Conservation (phyloP, 2,329 filamentous ascomycete species). For the Ophiosphaerella narmari region DNA sequence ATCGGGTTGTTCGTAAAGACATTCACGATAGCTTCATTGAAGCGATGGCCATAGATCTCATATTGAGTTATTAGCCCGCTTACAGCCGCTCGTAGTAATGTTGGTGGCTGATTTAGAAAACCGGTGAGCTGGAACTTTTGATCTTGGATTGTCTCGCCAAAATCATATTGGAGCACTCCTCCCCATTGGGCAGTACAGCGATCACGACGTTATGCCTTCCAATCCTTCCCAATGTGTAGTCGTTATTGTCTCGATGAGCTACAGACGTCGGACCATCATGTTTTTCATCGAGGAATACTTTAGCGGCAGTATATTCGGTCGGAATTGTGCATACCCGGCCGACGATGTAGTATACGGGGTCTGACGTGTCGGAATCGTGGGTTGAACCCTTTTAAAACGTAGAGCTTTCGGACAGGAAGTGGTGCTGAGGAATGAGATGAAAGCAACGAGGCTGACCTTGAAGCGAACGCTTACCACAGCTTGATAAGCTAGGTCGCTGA, state of each 20-base stretch:
- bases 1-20: constrained; percentile 28
- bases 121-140: constrained; percentile 18
- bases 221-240: constrained; percentile 16
- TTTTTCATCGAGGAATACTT: constrained; percentile 1
- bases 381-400: too few relatives aligned
- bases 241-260: not conserved
- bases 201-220: constrained; percentile 42
- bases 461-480: too few relatives aligned
- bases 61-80: constrained; percentile 24
- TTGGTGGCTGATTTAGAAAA: constrained; percentile 17
- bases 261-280: not conserved
- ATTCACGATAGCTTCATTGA: constrained; percentile 6
- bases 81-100: constrained; percentile 23
- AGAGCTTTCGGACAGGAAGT: too few relatives aligned
- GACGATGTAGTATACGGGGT: constrained; percentile 40
- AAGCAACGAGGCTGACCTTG: too few relatives aligned
- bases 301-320: not conserved
- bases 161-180: constrained; percentile 40
- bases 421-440: too few relatives aligned
- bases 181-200: constrained; percentile 23
- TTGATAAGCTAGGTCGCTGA: too few relatives aligned
- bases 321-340: constrained; percentile 38
- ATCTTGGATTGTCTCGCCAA: constrained; percentile 10
- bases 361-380: too few relatives aligned
- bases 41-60: constrained; percentile 8